phyloP scores from a whole-genome alignment of 345 rosid species.

The Zanthoxylum bungeanum region DNA sequence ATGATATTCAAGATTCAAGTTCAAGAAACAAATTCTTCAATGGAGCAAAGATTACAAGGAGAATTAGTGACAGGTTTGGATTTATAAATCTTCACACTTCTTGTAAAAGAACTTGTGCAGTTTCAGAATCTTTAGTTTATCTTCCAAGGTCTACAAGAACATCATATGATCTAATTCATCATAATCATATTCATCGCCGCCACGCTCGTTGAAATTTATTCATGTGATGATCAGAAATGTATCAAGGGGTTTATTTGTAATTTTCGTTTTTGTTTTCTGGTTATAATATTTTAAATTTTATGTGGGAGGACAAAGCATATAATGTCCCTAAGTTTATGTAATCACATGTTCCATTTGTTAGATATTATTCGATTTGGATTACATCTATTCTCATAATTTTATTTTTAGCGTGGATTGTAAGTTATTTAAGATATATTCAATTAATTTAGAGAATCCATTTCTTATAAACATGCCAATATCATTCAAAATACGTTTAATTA shows the following conservation, averaged over 20 bases:
- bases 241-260: neutral
- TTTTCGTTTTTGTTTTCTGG: neutral
- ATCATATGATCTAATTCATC: slow-evolving; percentile 33
- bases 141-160: slow-evolving; percentile 47
- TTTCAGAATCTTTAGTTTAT: slow-evolving; percentile 70
- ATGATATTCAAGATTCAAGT: neutral
- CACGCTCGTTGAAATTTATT: slow-evolving; percentile 24
- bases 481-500: too few relatives aligned
- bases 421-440: too few relatives aligned
- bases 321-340: neutral
- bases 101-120: slow-evolving; percentile 61
- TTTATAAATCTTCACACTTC: slow-evolving; percentile 57
- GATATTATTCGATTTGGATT: too few relatives aligned
- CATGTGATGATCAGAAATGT: neutral
- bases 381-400: too few relatives aligned
- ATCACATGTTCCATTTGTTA: too few relatives aligned
- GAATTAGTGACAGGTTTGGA: slow-evolving; percentile 54
- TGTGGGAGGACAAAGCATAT: neutral
- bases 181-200: neutral
- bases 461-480: too few relatives aligned
- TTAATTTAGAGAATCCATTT: too few relatives aligned
- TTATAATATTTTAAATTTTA: neutral
- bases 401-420: too few relatives aligned
- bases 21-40: neutral
- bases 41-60: slow-evolving; percentile 32